Base-by-base conservation (phyloP, 306 rosid genomes). In the Quercus dentata region DNA sequence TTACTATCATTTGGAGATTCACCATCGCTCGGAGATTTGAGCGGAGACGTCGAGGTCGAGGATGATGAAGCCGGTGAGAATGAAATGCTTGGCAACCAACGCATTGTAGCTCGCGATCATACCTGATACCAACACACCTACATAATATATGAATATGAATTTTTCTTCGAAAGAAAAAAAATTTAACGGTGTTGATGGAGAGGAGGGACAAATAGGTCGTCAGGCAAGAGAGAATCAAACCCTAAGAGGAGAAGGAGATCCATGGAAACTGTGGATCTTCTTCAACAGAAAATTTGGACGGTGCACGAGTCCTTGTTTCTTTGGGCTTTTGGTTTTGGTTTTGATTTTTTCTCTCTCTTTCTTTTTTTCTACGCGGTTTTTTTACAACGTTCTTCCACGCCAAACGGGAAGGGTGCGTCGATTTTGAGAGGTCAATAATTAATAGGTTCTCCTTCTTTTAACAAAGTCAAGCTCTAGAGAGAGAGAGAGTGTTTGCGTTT, bases 31-130 rank as follows among this genome's bases (percentile, higher is more conserved):
- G 35, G 25, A 20, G 79, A 46, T 25, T 76, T 46, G 28, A 72
- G 0, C 5, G 77, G 72, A 0, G 87, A 73, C 1, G 90, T 41
- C 3, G 91, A 21, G 8, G 80, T 31, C n/a, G 76, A 55, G 28
- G 61, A 72, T 2, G 87, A 76, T 0, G 85, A 41, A 41, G 46
- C 46, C 46, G 46, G 46, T 41, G 1, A 82, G 80, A 85, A 92
- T 30, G 90, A 58, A 54, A 87, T 63, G 73, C 80, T 84, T 61
- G 89, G 86, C 13, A 95, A 88, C 98, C 99, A 93, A 65, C 94
- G 89, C 99, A 95, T 68, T 33, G 72, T 35, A 7, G 18, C 72
- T 7, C 14, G 17, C 72, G 4, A 68, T 68, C 72, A 68, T 68
- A 3, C 25, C 72, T 68, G 20, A 21, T 58, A 59, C 11, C 46